Evolutionary conservation across 2,329 filamentous ascomycete species (phyloP), one percentile per base, ranked within the genome.

Genomic region (Claviceps capensis): DNA sequence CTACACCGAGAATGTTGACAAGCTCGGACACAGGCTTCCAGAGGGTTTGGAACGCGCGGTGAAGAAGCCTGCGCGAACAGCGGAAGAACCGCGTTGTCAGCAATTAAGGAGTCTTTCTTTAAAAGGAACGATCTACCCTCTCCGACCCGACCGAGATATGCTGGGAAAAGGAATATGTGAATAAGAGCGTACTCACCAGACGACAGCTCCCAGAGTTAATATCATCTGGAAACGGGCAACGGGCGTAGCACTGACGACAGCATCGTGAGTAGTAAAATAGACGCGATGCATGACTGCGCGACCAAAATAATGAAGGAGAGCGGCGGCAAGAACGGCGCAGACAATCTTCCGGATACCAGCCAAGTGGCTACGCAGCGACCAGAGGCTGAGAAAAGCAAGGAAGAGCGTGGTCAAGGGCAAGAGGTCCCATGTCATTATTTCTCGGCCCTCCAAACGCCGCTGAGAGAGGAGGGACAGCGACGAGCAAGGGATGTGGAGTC

Each of bases 11-110:
- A 48, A 96, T 87, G 60, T 83, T 83, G 61, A 97, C 90, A 47
- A 98, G 80, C 57, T 95, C 83, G 53, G 91, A 87, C 52, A 95
- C 88, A 23, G 91, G 89, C 61, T 91, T 95, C 69, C 87, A 85
- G 51, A 96, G 76, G 40, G 94, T 93, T 65, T 90, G 86, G 72
- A 86, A 88, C 55, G 88, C 87, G 64, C 93, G 84, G 66, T 87
- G 85, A 54, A 89, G 75, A 55, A 95, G 78, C 88, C 88, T 93
- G 38, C 7, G 51, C 37, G 47, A 36, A 50, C 9, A 43, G 23
- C 16, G 23, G 9, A 44, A 37, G 36, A 4, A 14, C 14, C 36
- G 38, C n/a, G 2, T 23, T 7, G 16, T 50, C 19, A 50, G 48
- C 41, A 17, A 11, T 23, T 8, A 16, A 26, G 16, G 4, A 44